Percentiles rank a stretch among this genome's conserved stretches.
These are phyloP conservation scores for Vaccinium corymbosum DNA, from an alignment of 148 eudicot genomes.

Conservation along the genomic window DNA sequence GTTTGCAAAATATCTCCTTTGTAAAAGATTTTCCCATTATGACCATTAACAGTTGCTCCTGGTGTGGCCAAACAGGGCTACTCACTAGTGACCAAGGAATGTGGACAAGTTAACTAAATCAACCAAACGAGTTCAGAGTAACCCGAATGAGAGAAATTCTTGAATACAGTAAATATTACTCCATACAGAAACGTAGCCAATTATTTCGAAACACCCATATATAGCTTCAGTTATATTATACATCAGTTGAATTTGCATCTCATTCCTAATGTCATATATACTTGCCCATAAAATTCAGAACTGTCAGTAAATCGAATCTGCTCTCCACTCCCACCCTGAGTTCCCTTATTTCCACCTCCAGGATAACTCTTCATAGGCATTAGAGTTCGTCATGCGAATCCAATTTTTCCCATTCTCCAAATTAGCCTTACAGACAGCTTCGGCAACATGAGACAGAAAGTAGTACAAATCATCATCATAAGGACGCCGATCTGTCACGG, in stretches of 20 bases:
- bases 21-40: no score
- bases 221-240: not conserved
- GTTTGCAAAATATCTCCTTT: no score
- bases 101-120: not conserved
- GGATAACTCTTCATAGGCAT: not conserved
- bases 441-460: not conserved
- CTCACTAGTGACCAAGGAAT: not conserved
- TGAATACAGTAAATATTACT: not conserved
- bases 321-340: not conserved
- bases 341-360: not conserved
- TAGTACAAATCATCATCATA: not conserved
- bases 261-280: not conserved
- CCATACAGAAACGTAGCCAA: not conserved
- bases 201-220: not conserved
- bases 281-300: not conserved
- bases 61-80: no score
- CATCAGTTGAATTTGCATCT: not conserved
- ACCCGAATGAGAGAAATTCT: not conserved
- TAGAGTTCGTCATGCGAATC: not conserved
- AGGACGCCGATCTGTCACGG: not conserved
- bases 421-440: not conserved
- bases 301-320: not conserved
- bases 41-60: no score
- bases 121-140: not conserved
- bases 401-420: not conserved